These are phyloP conservation scores for Apiotrichum laibachii DNA, from an alignment of 1,284 basidiomycete species.

Conservation along the genomic window DNA sequence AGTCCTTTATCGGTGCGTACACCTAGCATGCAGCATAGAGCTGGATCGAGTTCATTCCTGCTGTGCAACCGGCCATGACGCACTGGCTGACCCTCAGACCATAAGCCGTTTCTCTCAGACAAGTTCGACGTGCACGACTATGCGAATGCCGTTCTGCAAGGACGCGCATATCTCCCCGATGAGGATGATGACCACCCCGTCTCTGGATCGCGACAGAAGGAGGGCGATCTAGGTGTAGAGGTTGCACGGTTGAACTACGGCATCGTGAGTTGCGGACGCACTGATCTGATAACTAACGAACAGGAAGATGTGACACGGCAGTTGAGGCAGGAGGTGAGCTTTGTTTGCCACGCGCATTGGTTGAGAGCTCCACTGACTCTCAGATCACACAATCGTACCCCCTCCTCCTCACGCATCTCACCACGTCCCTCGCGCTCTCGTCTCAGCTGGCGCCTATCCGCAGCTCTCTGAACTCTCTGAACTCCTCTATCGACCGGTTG, in stretches of 20 bases:
- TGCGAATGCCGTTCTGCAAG: conserved; percentile 79
- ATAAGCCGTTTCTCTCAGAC: conserved; percentile 51
- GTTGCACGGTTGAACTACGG: conserved; percentile 77
- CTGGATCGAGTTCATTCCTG: neutral
- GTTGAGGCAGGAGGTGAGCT: conserved; percentile 70
- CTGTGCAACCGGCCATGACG: neutral
- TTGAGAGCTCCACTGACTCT: conserved; percentile 1
- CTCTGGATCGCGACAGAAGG: conserved; percentile 39
- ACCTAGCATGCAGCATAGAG: neutral
- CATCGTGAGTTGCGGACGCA: conserved; percentile 53
- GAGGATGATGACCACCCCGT: conserved; percentile 9
- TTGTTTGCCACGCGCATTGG: neutral
- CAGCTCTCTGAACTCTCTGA: conserved; percentile 37
- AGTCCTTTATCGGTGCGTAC: conserved; percentile 21
- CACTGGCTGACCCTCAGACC: conserved; percentile 32
- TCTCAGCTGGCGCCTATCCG: conserved; percentile 45
- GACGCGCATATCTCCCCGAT: conserved; percentile 64
- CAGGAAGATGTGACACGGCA: conserved; percentile 80
- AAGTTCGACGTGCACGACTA: conserved; percentile 83
- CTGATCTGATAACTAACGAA: neutral
- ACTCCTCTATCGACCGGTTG: conserved; percentile 58
- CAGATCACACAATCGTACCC: conserved; percentile 53
- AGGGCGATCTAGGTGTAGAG: conserved; percentile 80
- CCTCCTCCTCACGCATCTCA: conserved; percentile 53
- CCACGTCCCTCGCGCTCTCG: conserved; percentile 65